Conservation (phyloP, 202 grass and related monocot species). For the Panicum hallii region DNA sequence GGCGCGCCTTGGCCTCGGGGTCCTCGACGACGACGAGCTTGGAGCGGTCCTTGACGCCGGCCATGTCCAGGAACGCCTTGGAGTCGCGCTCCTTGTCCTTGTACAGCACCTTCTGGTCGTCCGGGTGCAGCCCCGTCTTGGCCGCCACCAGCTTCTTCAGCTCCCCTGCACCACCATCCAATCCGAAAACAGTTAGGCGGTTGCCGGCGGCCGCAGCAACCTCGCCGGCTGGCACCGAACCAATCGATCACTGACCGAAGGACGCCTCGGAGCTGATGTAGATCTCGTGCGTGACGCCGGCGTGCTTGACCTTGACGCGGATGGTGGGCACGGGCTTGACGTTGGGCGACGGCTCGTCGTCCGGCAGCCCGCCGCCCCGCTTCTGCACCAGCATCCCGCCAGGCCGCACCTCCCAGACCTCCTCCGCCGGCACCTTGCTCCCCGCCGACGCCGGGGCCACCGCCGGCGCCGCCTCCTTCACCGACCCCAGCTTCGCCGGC, state of each 20-base stretch:
- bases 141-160: constrained; percentile 71
- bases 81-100: constrained; percentile 77
- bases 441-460: background rate
- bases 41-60: constrained; percentile 75
- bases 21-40: constrained; percentile 69
- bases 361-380: constrained; percentile 35
- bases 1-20: constrained; percentile 67
- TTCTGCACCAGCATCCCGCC: constrained; percentile 91
- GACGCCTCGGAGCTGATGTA: constrained; percentile 77
- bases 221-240: background rate
- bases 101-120: constrained; percentile 77
- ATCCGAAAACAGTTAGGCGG: background rate
- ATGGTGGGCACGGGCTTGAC: constrained; percentile 76
- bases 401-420: constrained; percentile 85
- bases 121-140: constrained; percentile 72
- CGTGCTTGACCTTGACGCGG: constrained; percentile 80
- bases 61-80: constrained; percentile 76
- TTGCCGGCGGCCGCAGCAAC: background rate
- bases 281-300: constrained; percentile 82
- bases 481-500: constrained; percentile 46
- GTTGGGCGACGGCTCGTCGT: constrained; percentile 48
- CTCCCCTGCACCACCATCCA: constrained; percentile 51
- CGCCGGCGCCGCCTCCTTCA: constrained; percentile 28
- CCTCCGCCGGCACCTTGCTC: constrained; percentile 54
- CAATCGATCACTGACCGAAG: constrained; percentile 48